phyloP scores from a whole-genome alignment of 306 rosid species.

The Styphnolobium japonicum region DNA sequence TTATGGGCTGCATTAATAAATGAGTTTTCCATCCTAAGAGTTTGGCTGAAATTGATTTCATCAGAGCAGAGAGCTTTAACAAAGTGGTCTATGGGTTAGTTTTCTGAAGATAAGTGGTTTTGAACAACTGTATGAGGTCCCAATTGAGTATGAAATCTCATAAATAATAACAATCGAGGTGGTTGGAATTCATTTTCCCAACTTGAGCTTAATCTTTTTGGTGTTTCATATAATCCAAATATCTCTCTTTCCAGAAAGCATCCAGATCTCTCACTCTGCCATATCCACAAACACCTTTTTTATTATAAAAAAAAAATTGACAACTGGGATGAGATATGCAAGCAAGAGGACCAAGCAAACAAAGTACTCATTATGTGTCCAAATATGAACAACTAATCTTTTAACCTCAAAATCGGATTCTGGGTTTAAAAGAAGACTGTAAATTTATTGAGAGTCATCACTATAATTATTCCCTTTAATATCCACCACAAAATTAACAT shows the following conservation, averaged over 20 bases:
- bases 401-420: not conserved
- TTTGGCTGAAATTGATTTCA: slow-evolving; percentile 7
- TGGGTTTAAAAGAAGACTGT: not conserved
- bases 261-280: slow-evolving; percentile 1
- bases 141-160: slow-evolving; percentile 41
- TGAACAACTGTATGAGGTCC: slow-evolving; percentile 53
- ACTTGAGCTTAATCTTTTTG: not conserved
- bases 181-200: slow-evolving; percentile 35
- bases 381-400: slow-evolving; percentile 9
- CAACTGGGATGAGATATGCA: slow-evolving; percentile 15
- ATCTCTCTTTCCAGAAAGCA: slow-evolving; percentile 33
- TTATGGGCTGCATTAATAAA: slow-evolving; percentile 24
- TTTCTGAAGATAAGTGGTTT: not conserved
- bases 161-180: slow-evolving; percentile 31
- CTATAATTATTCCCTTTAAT: slow-evolving; percentile 19
- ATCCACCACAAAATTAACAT: slow-evolving; percentile 25
- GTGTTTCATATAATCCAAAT: slow-evolving; percentile 22
- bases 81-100: slow-evolving; percentile 7
- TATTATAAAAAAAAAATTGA: no score
- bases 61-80: not conserved
- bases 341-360: slow-evolving; percentile 1
- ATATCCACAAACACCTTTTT: slow-evolving; percentile 19
- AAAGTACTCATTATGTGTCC: not conserved
- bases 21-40: not conserved
- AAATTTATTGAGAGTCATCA: slow-evolving; percentile 15